Conservation (phyloP, 768 basidiomycete genomes). For the Boletellus ananiceps region DNA sequence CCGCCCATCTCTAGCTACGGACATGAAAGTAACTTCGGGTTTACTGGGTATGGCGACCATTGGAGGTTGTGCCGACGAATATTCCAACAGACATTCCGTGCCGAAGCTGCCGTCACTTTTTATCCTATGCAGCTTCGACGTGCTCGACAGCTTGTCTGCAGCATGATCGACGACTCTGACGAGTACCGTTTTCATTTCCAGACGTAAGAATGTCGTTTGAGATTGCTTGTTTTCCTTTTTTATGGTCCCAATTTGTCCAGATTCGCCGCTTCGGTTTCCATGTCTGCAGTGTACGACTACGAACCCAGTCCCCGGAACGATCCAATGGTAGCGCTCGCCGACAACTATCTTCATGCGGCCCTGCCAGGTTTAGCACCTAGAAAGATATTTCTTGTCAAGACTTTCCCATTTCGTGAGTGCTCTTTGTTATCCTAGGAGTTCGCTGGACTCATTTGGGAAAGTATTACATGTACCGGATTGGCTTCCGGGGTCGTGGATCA, state of each 20-base stretch:
- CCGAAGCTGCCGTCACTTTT: not conserved
- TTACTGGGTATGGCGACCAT: not conserved
- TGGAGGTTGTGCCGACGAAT: conserved; percentile 3
- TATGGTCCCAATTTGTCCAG: conserved; percentile 5
- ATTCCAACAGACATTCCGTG: conserved; percentile 3
- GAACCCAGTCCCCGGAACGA: conserved; percentile 8
- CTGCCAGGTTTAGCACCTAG: not conserved
- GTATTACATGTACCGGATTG: conserved; percentile 24
- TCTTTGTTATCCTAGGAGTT: not conserved
- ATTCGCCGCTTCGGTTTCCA: conserved; percentile 16
- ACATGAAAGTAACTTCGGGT: not conserved
- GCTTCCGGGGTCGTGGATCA: conserved; percentile 39
- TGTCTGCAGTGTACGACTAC: conserved; percentile 9
- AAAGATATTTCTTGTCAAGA: conserved; percentile 1
- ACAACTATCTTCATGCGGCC: not conserved
- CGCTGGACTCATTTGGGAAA: not conserved
- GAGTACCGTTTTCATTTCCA: not conserved
- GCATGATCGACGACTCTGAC: not conserved
- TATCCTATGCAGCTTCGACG: conserved; percentile 1
- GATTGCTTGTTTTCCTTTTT: no score
- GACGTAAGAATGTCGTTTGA: not conserved
- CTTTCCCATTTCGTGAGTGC: conserved; percentile 15
- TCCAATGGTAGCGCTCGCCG: conserved; percentile 4
- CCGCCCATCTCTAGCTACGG: not conserved
- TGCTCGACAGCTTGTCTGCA: not conserved